phyloP scores from a whole-genome alignment of 345 rosid species.

The Physaria fendleri region DNA sequence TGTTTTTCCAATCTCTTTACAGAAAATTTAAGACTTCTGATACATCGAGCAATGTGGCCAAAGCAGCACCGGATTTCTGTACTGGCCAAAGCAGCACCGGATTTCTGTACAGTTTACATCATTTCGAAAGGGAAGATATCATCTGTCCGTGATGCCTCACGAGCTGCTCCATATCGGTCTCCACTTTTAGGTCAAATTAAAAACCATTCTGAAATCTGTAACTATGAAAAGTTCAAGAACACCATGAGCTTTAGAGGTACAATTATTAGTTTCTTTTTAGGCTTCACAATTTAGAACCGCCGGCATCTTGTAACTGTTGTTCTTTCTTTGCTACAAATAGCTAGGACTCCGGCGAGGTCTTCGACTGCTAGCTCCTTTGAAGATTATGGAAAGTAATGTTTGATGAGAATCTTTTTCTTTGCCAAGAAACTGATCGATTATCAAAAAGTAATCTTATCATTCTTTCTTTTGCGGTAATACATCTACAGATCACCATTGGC shows the following conservation, averaged over 20 bases:
- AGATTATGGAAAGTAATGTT: slow-evolving; percentile 46
- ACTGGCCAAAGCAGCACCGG: slow-evolving; percentile 64
- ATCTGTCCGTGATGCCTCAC: slow-evolving; percentile 47
- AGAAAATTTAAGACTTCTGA: slow-evolving; percentile 68
- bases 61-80: slow-evolving; percentile 81
- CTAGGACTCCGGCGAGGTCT: slow-evolving; percentile 38
- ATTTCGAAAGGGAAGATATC: slow-evolving; percentile 75
- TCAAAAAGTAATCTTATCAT: not conserved
- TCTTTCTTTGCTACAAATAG: slow-evolving; percentile 32
- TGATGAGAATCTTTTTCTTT: slow-evolving; percentile 3
- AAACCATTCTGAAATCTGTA: slow-evolving; percentile 20
- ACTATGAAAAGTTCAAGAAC: slow-evolving; percentile 30
- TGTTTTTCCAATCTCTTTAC: not conserved
- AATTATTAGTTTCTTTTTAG: not conserved
- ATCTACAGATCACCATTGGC: slow-evolving; percentile 50
- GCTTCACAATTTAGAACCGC: not conserved
- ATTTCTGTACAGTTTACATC: slow-evolving; percentile 75
- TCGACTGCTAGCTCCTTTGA: slow-evolving; percentile 44
- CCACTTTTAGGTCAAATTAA: slow-evolving; percentile 55
- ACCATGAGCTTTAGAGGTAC: slow-evolving; percentile 49
- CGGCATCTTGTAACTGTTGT: not conserved
- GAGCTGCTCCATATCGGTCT: slow-evolving; percentile 53
- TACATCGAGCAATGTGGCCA: slow-evolving; percentile 49
- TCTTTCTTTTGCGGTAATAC: not conserved
- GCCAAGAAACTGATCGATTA: not conserved